Conservation (phyloP, 176 grass and related monocot genomes). For the Carex pumila region DNA sequence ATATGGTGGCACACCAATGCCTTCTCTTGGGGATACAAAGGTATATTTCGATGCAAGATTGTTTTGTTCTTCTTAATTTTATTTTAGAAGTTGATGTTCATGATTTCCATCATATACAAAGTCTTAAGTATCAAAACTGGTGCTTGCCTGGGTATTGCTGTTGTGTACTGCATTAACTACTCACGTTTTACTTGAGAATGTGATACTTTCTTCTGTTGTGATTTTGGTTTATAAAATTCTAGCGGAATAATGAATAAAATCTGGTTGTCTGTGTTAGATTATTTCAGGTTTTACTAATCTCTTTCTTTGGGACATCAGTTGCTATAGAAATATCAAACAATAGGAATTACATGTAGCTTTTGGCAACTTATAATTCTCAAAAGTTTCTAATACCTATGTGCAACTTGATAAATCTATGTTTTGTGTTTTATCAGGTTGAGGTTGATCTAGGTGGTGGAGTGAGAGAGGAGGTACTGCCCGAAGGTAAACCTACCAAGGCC, state of each 20-base stretch:
- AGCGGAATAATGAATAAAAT: not conserved
- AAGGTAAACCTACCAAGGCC: conserved; percentile 29
- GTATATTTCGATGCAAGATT: conserved; percentile 24
- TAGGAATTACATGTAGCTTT: not conserved
- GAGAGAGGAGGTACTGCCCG: conserved; percentile 59
- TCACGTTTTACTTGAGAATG: not conserved
- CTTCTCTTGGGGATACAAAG: conserved; percentile 78
- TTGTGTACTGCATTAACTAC: not conserved
- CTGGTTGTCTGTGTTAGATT: not conserved
- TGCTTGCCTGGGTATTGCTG: not conserved
- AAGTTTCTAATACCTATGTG: not conserved
- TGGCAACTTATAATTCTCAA: not conserved
- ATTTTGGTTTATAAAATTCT: not conserved
- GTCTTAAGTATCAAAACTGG: not conserved
- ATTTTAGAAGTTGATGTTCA: not conserved
- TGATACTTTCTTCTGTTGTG: not conserved
- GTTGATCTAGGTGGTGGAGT: conserved; percentile 53
- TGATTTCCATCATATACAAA: not conserved
- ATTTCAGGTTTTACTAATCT: not conserved
- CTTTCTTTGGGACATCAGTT: not conserved
- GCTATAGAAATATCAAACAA: conserved; percentile 1
- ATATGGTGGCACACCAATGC: conserved; percentile 79
- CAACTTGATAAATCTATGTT: not conserved
- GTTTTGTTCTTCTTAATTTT: not conserved
- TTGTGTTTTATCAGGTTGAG: conserved; percentile 48